Evolutionary conservation across 805 yeast species (phyloP).

Genomic region (Nakazawaea ishiwadae): DNA sequence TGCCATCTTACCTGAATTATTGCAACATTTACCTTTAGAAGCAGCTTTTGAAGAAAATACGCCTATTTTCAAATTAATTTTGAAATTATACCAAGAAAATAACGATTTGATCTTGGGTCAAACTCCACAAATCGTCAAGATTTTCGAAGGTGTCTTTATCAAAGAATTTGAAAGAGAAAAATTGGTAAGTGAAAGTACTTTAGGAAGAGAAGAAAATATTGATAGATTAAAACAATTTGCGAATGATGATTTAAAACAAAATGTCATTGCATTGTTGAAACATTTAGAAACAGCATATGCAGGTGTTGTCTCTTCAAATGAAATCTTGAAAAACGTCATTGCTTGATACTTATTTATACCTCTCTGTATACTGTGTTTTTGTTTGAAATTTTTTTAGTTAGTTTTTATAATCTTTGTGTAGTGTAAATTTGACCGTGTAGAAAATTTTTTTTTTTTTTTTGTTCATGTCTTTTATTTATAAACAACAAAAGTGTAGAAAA

Average conservation of each 20-base stretch:
- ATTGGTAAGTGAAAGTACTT: constrained; percentile 65
- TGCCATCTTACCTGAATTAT: constrained; percentile 68
- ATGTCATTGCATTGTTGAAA: constrained; percentile 68
- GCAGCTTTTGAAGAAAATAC: constrained; percentile 90
- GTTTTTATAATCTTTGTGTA: neutral
- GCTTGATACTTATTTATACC: constrained; percentile 18
- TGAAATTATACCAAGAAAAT: constrained; percentile 63
- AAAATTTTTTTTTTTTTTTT: neutral
- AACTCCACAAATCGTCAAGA: constrained; percentile 59
- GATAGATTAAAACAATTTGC: constrained; percentile 73
- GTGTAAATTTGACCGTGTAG: neutral
- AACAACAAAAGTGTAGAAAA: neutral
- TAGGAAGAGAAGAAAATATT: constrained; percentile 81
- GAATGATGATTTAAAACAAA: constrained; percentile 56
- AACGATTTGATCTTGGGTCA: constrained; percentile 48
- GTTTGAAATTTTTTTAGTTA: neutral
- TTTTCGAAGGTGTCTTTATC: constrained; percentile 65
- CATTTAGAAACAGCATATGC: constrained; percentile 61
- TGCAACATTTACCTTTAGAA: constrained; percentile 78
- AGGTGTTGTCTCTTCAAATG: constrained; percentile 56
- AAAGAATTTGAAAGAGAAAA: constrained; percentile 73
- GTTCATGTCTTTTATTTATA: too few species aligned
- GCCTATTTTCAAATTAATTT: constrained; percentile 78
- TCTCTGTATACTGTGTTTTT: neutral
- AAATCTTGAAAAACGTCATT: constrained; percentile 40